Conservation (phyloP, 2,329 filamentous ascomycete genomes). For the Reticulascus tulasneorum region DNA sequence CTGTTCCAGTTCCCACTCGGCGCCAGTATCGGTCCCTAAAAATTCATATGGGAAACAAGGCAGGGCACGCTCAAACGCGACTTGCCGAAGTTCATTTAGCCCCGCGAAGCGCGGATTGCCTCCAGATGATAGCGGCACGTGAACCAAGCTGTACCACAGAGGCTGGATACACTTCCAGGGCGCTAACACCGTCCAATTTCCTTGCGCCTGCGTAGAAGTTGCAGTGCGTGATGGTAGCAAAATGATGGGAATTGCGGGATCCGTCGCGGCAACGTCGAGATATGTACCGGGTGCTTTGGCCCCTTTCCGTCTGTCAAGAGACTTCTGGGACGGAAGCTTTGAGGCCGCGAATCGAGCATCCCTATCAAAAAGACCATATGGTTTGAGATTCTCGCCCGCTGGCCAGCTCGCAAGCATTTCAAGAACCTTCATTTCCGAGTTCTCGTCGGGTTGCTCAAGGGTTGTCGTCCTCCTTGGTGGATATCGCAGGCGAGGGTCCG, state of each 20-base stretch:
- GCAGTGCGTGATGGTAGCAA: slow-evolving; percentile 58
- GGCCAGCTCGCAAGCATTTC: slow-evolving; percentile 65
- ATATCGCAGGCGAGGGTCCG: slow-evolving; percentile 77
- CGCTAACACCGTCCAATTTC: slow-evolving; percentile 77
- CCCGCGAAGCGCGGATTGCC: slow-evolving; percentile 81
- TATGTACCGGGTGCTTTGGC: slow-evolving; percentile 58
- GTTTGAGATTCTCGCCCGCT: slow-evolving; percentile 46
- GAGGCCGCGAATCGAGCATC: slow-evolving; percentile 61
- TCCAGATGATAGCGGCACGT: slow-evolving; percentile 74
- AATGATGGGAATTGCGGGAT: slow-evolving; percentile 75
- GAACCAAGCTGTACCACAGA: slow-evolving; percentile 83
- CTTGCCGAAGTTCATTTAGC: slow-evolving; percentile 71
- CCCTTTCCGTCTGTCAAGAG: slow-evolving; percentile 72
- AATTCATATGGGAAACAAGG: slow-evolving; percentile 88
- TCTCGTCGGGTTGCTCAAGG: slow-evolving; percentile 30
- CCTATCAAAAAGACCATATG: slow-evolving; percentile 64
- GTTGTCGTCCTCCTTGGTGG: slow-evolving; percentile 59
- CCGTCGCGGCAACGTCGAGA: slow-evolving; percentile 52
- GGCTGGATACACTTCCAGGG: slow-evolving; percentile 87
- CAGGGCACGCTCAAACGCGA: slow-evolving; percentile 72
- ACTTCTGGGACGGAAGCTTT: slow-evolving; percentile 69
- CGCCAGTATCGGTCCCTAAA: slow-evolving; percentile 74
- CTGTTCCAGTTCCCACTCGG: slow-evolving; percentile 70
- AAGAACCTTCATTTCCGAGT: slow-evolving; percentile 42
- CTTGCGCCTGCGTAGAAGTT: slow-evolving; percentile 48